Base-by-base conservation (phyloP, 129 eudicot species). In the Daucus carota region DNA sequence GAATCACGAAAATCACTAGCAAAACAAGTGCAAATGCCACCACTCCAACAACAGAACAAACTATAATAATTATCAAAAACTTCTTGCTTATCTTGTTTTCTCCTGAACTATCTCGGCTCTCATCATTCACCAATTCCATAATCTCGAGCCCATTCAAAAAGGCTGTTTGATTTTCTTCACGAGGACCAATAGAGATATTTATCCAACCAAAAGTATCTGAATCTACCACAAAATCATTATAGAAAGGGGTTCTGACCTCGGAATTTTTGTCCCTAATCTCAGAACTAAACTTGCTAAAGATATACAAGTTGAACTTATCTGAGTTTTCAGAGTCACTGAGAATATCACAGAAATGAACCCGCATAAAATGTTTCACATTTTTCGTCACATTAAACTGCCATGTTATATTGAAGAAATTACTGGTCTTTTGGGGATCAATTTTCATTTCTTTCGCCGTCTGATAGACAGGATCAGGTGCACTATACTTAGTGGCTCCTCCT, bases 71-170 rank as follows among this genome's bases (percentile, higher is more conserved):
- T 24, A 70, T 12, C 36, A 11, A 0, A 26, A 54, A 77, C 10
- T 68, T 66, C 33, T 50, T 59, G 20, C n/a, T 72, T 67, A 43
- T 43, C 3, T 72, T 28, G 0, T 6, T 41, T 14, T 9, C 1
- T 14, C 3, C 3, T 26, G 13, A 22, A 70, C 74, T 54, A 73
- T 4, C 60, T 15, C 11, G 28, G 34, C 68, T 78, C 50, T 33
- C 32, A 14, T 15, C 72, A 33, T 8, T 57, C 50, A 80, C n/a
- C 4, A 85, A 33, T 79, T 80, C 84, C 90, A 90, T 81, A 32
- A 90, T 87, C 86, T 90, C 92, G 0, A 90, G 48, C 41, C 96
- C 96, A 43, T 90, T 90, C 67, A 90, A 68, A 31, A 87, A 85
- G 29, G 78, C 80, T 0, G 28, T 47, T 28, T 59, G 71, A 45